Conservation (phyloP, 441 rosid genomes). For the Croton setiger region DNA sequence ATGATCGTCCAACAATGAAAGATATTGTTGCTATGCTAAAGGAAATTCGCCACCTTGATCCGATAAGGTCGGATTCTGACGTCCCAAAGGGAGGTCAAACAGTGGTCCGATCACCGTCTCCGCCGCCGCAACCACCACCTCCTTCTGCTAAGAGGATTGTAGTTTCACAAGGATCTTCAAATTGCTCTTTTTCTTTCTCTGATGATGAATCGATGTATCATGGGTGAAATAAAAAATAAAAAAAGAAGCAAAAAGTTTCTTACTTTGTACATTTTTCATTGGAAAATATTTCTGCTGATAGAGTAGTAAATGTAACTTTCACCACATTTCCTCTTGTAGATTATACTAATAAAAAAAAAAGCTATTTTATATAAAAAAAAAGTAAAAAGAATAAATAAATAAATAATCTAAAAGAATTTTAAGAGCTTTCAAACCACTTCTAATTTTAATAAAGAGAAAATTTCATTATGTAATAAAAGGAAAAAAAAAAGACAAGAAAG, state of each 20-base stretch:
- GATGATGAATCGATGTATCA: constrained; percentile 58
- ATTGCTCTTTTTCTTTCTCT: constrained; percentile 71
- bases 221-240: no score
- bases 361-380: constrained; percentile 5
- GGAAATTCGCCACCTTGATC: constrained; percentile 67
- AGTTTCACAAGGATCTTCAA: constrained; percentile 61
- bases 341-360: constrained; percentile 25
- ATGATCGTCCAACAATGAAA: constrained; percentile 83
- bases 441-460: no score
- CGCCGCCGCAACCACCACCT: constrained; percentile 29
- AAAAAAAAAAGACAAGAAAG: no score
- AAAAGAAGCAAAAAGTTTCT: no score
- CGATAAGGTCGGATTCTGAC: constrained; percentile 42
- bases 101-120: constrained; percentile 29
- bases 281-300: constrained; percentile 5
- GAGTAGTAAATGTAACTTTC: constrained; percentile 15
- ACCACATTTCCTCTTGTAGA: constrained; percentile 24
- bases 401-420: no score
- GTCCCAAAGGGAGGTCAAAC: constrained; percentile 33
- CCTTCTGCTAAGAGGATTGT: constrained; percentile 36
- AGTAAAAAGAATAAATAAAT: constrained; percentile 14
- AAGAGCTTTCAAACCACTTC: no score
- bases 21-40: constrained; percentile 92
- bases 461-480: no score
- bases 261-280: constrained; percentile 21